These are phyloP conservation scores for Curvularia hawaiiensis DNA, from an alignment of 2,329 filamentous ascomycete species.

Conservation along the genomic window DNA sequence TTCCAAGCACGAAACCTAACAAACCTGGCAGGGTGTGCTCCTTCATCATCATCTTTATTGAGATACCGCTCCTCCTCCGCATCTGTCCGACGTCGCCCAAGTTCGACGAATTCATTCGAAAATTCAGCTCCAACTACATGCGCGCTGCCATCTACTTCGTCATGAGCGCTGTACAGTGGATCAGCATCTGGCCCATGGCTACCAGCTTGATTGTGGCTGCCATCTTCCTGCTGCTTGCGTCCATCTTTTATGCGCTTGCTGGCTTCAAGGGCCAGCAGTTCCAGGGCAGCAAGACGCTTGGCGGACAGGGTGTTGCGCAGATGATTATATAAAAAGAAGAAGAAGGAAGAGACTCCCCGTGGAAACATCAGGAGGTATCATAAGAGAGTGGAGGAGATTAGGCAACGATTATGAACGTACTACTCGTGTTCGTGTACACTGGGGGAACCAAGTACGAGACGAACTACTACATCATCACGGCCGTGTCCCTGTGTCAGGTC, in stretches of 20 bases:
- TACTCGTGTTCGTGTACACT: slow-evolving; percentile 4
- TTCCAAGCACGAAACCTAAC: slow-evolving; percentile 10
- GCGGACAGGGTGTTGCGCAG: slow-evolving; percentile 90
- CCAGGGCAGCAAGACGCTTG: slow-evolving; percentile 92
- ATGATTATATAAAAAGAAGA: slow-evolving; percentile 75
- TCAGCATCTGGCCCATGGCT: slow-evolving; percentile 68
- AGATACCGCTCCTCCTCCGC: slow-evolving; percentile 91
- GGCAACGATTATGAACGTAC: slow-evolving; percentile 5
- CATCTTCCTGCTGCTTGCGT: slow-evolving; percentile 77
- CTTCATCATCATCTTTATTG: slow-evolving; percentile 59
- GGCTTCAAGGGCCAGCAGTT: slow-evolving; percentile 84
- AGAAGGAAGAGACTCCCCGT: not conserved
- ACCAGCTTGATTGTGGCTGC: slow-evolving; percentile 86
- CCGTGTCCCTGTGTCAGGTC: not conserved
- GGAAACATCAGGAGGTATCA: not conserved
- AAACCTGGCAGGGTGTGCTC: slow-evolving; percentile 48
- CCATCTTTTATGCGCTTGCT: slow-evolving; percentile 79
- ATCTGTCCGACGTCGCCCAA: slow-evolving; percentile 93
- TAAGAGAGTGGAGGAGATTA: not conserved
- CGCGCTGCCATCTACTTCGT: slow-evolving; percentile 83
- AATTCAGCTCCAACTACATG: slow-evolving; percentile 96
- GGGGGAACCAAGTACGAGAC: not conserved
- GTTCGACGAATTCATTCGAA: slow-evolving; percentile 89
- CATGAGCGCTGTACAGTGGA: slow-evolving; percentile 84
- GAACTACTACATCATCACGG: slow-evolving; percentile 6